These are phyloP conservation scores for Blastobotrys proliferans DNA, from an alignment of 1,139 yeast species.

Conservation along the genomic window DNA sequence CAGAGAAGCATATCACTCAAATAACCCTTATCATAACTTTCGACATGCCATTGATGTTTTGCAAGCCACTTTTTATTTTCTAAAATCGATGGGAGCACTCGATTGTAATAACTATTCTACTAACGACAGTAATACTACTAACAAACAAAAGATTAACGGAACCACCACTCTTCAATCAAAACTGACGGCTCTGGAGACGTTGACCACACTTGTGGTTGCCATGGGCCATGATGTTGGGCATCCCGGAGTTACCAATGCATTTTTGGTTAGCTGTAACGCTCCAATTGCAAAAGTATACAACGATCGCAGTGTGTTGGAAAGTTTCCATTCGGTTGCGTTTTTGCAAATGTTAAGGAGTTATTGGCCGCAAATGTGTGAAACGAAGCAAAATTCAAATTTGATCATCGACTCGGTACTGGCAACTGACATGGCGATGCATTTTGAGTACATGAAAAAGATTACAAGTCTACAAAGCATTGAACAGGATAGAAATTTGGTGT, in stretches of 20 bases:
- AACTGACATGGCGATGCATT: conserved; percentile 93
- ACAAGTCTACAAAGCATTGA: conserved; percentile 7
- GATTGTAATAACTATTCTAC: conserved; percentile 28
- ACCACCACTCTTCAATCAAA: background rate
- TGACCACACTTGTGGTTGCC: conserved; percentile 71
- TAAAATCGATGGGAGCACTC: conserved; percentile 47
- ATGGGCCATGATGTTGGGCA: conserved; percentile 96
- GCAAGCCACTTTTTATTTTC: conserved; percentile 77
- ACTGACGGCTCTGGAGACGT: conserved; percentile 43
- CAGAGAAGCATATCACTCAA: conserved; percentile 73
- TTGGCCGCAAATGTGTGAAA: conserved; percentile 54
- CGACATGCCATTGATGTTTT: conserved; percentile 94
- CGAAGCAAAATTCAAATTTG: conserved; percentile 13
- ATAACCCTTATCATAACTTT: conserved; percentile 90
- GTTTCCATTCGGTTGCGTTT: conserved; percentile 76
- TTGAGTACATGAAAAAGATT: conserved; percentile 52
- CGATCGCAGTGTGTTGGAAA: conserved; percentile 72
- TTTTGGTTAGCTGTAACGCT: conserved; percentile 57
- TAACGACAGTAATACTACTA: background rate
- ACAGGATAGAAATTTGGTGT: conserved; percentile 39
- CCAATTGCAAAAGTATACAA: conserved; percentile 63
- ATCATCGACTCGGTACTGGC: conserved; percentile 55
- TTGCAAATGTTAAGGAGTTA: conserved; percentile 52
- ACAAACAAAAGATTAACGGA: background rate
- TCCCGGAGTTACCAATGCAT: conserved; percentile 87